A percentile compares a stretch with the other conserved stretches of the same genome.
Evolutionary conservation across 495 filamentous ascomycete species (phyloP).

Genomic region (Hypoxylon lenormandii): DNA sequence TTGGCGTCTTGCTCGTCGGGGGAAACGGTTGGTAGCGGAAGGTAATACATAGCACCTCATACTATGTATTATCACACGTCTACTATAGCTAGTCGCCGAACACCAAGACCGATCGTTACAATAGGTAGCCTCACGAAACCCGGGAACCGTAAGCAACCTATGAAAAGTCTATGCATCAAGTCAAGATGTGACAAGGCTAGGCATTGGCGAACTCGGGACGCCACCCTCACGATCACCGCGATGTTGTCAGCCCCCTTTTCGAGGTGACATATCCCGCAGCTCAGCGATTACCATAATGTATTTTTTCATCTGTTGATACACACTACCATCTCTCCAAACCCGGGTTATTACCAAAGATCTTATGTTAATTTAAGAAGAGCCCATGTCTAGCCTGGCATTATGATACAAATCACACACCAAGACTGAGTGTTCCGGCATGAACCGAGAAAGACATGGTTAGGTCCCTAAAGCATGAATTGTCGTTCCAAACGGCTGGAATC

Average conservation of each 20-base stretch:
- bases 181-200: conserved; percentile 26
- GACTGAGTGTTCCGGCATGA: conserved; percentile 23
- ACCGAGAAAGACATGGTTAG: conserved; percentile 29
- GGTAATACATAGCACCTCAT: conserved; percentile 13
- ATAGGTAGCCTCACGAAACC: conserved; percentile 23
- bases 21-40: conserved; percentile 16
- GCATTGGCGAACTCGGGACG: conserved; percentile 33
- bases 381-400: neutral
- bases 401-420: conserved; percentile 9
- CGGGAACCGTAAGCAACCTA: conserved; percentile 2
- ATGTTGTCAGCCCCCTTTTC: conserved; percentile 42
- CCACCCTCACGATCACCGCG: conserved; percentile 14
- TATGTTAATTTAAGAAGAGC: no score
- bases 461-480: neutral
- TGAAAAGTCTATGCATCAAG: conserved; percentile 6
- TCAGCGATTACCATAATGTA: conserved; percentile 25
- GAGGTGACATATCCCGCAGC: conserved; percentile 17
- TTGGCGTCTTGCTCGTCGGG: conserved; percentile 28
- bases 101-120: conserved; percentile 1
- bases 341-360: neutral
- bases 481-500: conserved; percentile 28
- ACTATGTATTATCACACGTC: conserved; percentile 9
- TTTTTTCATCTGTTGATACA: neutral
- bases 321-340: neutral
- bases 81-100: conserved; percentile 3